Evolutionary conservation across 331 rosid species (phyloP), one percentile per base, ranked within the genome.

Genomic region (Quercus tomentella): DNA sequence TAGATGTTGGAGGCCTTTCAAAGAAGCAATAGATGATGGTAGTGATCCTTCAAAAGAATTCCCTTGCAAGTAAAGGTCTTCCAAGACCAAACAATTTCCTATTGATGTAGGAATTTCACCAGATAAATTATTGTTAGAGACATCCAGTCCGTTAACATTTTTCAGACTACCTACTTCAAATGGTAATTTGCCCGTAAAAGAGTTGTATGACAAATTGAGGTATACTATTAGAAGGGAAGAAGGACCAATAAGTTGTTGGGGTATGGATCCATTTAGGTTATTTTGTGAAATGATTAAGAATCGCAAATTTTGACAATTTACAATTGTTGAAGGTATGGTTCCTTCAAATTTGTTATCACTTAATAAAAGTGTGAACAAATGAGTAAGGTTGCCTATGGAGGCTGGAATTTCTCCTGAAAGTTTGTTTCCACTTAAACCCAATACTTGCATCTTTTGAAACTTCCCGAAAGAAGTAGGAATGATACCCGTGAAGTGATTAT

Each of bases 381-480:
- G 54, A 7, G 78, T 81, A n/a, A 88, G 89, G 45, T 89, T 83
- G 33, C 89, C 91, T 4, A 89, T 2, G 43, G 85, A 74, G 45
- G 79, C 1, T 25, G 86, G 84, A 31, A 87, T 77, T 4, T 35
- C 41, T 35, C 9, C 41, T 6, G 8, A 35, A 0, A 33, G 0
- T 1, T 6, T 33, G 7, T 6, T 33, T 33, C 0, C 9, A 35
- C 41, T 5, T 6, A 35, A 35, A 35, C 0, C 41, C 9, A 35
- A 1, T 35, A 0, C 0, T 6, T 35, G 41, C 0, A 35, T 6
- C 2, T 35, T 35, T 35, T 35, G 41, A 35, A 35, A 35, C 2
- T 6, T 35, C 41, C 9, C 9, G 0, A 35, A 6, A 35, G 41
- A 1, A 6, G 41, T 35, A 1, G 41, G 8, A 35, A 35, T 6